Evolutionary conservation across 2,329 filamentous ascomycete genomes (phyloP), one percentile per base, ranked within the genome.

Genomic region (Venturia oleaginea): DNA sequence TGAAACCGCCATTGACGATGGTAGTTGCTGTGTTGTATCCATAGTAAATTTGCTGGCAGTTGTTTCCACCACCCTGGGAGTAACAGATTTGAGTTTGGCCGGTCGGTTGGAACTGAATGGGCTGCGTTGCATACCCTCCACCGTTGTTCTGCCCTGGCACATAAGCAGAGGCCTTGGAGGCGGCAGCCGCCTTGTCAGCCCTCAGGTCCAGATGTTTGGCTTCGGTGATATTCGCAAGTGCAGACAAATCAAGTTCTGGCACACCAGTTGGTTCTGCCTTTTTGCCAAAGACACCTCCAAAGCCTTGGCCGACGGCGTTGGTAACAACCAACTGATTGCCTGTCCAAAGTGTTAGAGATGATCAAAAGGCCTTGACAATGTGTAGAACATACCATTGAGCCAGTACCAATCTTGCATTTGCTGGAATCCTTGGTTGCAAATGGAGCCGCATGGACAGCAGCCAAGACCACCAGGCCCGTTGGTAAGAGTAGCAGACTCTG

Each of bases 1-100:
- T 17, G 59, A 40, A 24, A n/a, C 59, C 59, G 10, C 59, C 59
- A n/a, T 40, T 27, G 59, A 60, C 34, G 17, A 60, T 60, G 22
- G 59, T 60, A 40, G 59, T 60, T 6, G 59, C 59, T 40, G 59
- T 60, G 59, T 60, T 60, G 34, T 32, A 30, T 40, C 59, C 59
- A 27, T 60, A 60, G 59, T 60, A 60, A 6, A 60, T 43, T 7
- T 32, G 30, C 40, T 60, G 59, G 59, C 59, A 60, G 51, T 57
- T 57, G 27, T 32, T 34, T 32, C 24, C 24, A 22, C 27, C 27
- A 34, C 24, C 24, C 11, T 34, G 51, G 34, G 51, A 57, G 17
- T 57, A 57, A 30, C 51, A 57, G 51, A 57, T 30, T 34, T 32
- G 27, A 34, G 51, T 57, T n/a, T 57, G 51, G 34, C 51, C 51